Evolutionary conservation across 2,329 filamentous ascomycete species (phyloP).

Genomic region (Trichoderma sp.): DNA sequence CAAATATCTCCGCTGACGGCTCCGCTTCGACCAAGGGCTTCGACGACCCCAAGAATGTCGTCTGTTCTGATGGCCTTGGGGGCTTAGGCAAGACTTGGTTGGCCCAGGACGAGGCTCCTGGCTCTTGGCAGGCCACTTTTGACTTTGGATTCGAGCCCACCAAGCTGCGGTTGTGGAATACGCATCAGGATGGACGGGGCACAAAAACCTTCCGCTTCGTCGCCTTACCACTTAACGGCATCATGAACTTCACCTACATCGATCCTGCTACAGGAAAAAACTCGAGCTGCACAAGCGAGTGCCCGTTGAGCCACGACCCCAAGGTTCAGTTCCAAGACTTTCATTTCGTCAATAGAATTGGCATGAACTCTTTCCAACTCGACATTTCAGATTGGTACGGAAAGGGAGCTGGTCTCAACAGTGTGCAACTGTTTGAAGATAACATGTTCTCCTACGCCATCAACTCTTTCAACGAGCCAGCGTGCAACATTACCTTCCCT

Average conservation of each 20-base stretch:
- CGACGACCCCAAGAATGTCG: conserved; percentile 74
- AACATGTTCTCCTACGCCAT: conserved; percentile 85
- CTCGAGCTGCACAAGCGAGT: conserved; percentile 74
- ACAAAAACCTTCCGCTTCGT: conserved; percentile 88
- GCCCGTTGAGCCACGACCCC: conserved; percentile 75
- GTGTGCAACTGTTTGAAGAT: conserved; percentile 84
- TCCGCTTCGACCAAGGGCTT: conserved; percentile 65
- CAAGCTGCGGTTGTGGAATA: conserved; percentile 86
- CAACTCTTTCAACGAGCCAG: conserved; percentile 83
- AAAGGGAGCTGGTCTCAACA: conserved; percentile 77
- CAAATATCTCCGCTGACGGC: conserved; percentile 68
- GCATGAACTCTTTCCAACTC: conserved; percentile 84
- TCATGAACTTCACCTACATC: conserved; percentile 93
- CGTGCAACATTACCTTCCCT: conserved; percentile 63
- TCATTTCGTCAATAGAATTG: conserved; percentile 81
- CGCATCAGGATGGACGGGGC: conserved; percentile 77
- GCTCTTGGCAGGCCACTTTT: conserved; percentile 82
- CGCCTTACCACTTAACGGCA: conserved; percentile 81
- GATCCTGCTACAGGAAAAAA: conserved; percentile 71
- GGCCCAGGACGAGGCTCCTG: conserved; percentile 70
- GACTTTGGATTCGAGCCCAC: conserved; percentile 84
- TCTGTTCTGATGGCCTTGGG: conserved; percentile 71
- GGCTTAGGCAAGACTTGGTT: conserved; percentile 77
- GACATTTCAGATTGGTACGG: conserved; percentile 90
- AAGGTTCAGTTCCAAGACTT: conserved; percentile 80